Evolutionary conservation across 768 basidiomycete species (phyloP), one percentile per base, ranked within the genome.

Genomic region (Xerocomellus chrysenteron): DNA sequence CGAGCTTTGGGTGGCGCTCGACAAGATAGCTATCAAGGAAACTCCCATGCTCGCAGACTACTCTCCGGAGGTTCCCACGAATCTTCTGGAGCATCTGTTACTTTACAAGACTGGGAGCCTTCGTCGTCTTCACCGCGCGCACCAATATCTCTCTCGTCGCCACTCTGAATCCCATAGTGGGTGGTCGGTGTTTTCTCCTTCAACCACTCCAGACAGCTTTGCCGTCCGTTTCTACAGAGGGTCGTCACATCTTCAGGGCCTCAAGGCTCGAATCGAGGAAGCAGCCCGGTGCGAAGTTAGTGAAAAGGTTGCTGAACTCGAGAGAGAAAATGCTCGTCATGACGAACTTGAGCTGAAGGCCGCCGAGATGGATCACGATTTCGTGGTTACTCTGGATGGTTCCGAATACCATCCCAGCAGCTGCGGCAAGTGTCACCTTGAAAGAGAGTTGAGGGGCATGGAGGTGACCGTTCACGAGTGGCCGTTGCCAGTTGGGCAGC

Each of bases 401-500:
- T 1, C 6, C 2, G 32, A 41, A 21, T 42, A 50, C 1, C 42
- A 55, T 4, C 39, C 44, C 2, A 50, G 37, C 12, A 14, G 47
- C 0, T 77, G 74, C 51, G 3, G 19, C 1, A 76, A 71, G 50
- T 79, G 78, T 43, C 4, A 6, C 2, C 42, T 72, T 19, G 50
- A 70, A 17, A 50, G 44, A 16, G 17, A 62, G 47, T 32, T 32
- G 9, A 32, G 63, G 68, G n/a, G 0, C 0, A 59, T 80, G 66
- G 2, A 24, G 0, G 80, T 82, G 19, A 0, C 26, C 1, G 60
- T 77, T 4, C 68, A 78, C 35, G 81, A 82, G 50, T 80, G 79
- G 80, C 82, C 81, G 0, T 58, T 82, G 39, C 79, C 81, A 0
- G 32, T 49, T 1, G 45, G 59, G 9, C 19, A n/a, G 5, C 12